These are phyloP conservation scores for Bruguiera parviflora DNA, from an alignment of 345 rosid species.

Conservation along the genomic window DNA sequence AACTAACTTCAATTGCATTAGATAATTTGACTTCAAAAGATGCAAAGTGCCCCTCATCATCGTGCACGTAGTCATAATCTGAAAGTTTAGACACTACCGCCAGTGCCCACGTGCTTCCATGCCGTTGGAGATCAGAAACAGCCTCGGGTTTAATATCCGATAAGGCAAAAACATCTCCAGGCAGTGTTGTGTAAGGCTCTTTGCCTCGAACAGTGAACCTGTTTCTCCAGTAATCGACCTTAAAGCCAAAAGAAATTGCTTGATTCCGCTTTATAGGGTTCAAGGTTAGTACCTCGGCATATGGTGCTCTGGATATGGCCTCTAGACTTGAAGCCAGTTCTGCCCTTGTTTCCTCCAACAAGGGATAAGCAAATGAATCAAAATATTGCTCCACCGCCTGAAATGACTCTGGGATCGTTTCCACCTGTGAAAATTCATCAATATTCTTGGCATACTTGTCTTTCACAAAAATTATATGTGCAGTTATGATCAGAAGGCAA, in stretches of 20 bases:
- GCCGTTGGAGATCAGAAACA: conserved; percentile 32
- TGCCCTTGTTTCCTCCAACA: conserved; percentile 49
- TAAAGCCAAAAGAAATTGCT: too few relatives aligned
- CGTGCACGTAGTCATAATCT: conserved; percentile 8
- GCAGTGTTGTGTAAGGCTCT: conserved; percentile 40
- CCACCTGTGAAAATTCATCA: not conserved
- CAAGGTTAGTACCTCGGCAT: conserved; percentile 18
- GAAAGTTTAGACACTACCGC: conserved; percentile 15
- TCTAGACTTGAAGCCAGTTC: conserved; percentile 32
- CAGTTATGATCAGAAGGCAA: too few relatives aligned
- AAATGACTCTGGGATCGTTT: not conserved
- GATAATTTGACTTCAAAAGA: conserved; percentile 22
- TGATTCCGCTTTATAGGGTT: too few relatives aligned
- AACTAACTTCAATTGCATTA: conserved; percentile 1
- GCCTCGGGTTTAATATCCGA: conserved; percentile 33
- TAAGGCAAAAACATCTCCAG: conserved; percentile 39
- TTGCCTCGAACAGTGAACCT: conserved; percentile 18
- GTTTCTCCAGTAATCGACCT: conserved; percentile 35
- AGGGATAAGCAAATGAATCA: conserved; percentile 13
- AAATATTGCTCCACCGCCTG: not conserved
- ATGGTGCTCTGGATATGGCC: conserved; percentile 31
- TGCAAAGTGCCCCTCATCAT: not conserved
- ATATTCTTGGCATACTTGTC: too few relatives aligned
- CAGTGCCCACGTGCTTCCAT: conserved; percentile 30
- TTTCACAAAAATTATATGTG: too few relatives aligned